Evolutionary conservation across 2,329 filamentous ascomycete genomes (phyloP).

Genomic region (Calonectria montana): DNA sequence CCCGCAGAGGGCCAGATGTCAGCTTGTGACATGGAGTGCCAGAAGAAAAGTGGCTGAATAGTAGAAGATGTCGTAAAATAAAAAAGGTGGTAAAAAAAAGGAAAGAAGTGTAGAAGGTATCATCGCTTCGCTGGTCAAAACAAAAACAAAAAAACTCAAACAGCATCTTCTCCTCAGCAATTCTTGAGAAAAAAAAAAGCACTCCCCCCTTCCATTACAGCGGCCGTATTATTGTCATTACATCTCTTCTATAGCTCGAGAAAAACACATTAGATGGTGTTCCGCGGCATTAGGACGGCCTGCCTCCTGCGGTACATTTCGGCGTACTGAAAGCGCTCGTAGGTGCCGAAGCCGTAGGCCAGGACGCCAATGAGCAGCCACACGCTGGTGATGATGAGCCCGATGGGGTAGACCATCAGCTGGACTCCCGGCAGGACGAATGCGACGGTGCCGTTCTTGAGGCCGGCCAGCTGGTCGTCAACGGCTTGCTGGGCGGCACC

Average conservation of each 20-base stretch:
- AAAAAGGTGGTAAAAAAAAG: not conserved
- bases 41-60: slow-evolving; percentile 31
- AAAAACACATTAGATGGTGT: slow-evolving; percentile 23
- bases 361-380: slow-evolving; percentile 70
- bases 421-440: slow-evolving; percentile 77
- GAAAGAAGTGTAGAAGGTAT: slow-evolving; percentile 13
- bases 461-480: slow-evolving; percentile 55
- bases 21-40: slow-evolving; percentile 35
- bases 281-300: slow-evolving; percentile 26
- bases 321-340: slow-evolving; percentile 73
- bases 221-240: not conserved
- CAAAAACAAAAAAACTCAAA: slow-evolving; percentile 19
- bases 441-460: slow-evolving; percentile 65
- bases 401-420: slow-evolving; percentile 76
- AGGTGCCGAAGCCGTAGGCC: slow-evolving; percentile 73
- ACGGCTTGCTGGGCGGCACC: slow-evolving; percentile 62
- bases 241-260: not conserved
- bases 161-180: slow-evolving; percentile 15
- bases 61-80: slow-evolving; percentile 34
- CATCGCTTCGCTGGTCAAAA: slow-evolving; percentile 24
- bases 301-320: slow-evolving; percentile 67
- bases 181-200: slow-evolving; percentile 11
- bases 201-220: slow-evolving; percentile 14
- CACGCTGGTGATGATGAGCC: slow-evolving; percentile 72
- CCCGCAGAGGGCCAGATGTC: slow-evolving; percentile 38